Evolutionary conservation across 2,329 filamentous ascomycete genomes (phyloP), one percentile per base, ranked within the genome.

Genomic region (Ascochyta clinopodiicola): DNA sequence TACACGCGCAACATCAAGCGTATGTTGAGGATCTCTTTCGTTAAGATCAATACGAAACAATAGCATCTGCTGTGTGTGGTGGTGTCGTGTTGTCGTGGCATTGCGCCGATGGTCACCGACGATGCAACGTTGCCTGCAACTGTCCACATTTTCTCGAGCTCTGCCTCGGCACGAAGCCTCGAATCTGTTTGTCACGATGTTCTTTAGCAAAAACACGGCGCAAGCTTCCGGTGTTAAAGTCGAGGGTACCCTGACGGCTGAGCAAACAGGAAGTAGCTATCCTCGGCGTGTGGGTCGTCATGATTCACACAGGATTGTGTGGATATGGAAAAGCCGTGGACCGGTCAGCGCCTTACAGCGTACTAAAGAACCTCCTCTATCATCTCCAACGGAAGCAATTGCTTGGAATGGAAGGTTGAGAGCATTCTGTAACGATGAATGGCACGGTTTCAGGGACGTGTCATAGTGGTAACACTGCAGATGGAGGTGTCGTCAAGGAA

Each of bases 121-220:
- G 64, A 70, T 70, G 68, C 67, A 70, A 70, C 68, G 51, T 67
- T 52, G 37, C 50, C 37, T 47, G 37, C 50, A 40, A 15, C 35
- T 47, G 43, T 51, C 52, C 42, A 56, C 46, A 46, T 32, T 10
- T 31, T 29, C 10, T 50, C 17, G 13, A 13, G 24, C 9, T 37
- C 37, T 21, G 47, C 43, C 52, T 50, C 24, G 46, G 47, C 46
- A 50, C 21, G 24, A 22, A 29, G 37, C 36, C 36, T 50, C 7
- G 19, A 34, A 32, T 13, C 24, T 40, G 9, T n/a, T 32, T 21
- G 44, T 40, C 46, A 34, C 45, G 25, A 51, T 46, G 12, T 31
- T 31, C 29, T 13, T 31, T 25, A 39, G 9, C 4, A 15, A 45
- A 13, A 39, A 32, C 15, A 17, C 9, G 8, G 27, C 39, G 31